Evolutionary conservation across 1,284 basidiomycete genomes (phyloP), one percentile per base, ranked within the genome.

Genomic region (Fomitopsis schrenkii): DNA sequence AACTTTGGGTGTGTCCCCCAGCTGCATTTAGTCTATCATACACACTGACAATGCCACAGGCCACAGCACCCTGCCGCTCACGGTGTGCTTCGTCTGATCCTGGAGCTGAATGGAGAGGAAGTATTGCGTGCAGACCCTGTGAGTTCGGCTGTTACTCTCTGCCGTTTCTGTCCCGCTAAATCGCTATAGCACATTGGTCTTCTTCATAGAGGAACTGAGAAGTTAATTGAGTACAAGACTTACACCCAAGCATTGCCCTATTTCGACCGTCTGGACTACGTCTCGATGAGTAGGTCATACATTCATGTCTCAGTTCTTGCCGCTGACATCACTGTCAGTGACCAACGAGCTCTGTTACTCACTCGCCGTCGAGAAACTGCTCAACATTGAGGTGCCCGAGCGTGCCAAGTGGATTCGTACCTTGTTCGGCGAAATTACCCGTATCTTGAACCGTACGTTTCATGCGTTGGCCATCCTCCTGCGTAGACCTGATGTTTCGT

Each of bases 381-480:
- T 99, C 70, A 99, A 99, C 78, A 97, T 99, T 67, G 90, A 98
- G 72, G 95, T 98, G 1, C 97, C 97, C n/a, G 96, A 97, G 70
- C 90, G 97, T 61, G 97, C 97, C 28, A 95, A 98, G 78, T 99
- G 97, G 97, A 97, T 99, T 71, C 90, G 97, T 61, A 98, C 96
- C 2, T 70, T 99, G 71, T 98, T 97, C 75, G 96, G 95, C 66
- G 97, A 99, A 80, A 91, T 99, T 66, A 99, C 97, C 8, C 91
- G 97, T 69, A 84, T 98, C 67, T 83, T 98, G 64, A 98, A 98
- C 83, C 97, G 89, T 91, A 65, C 59, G 87, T 80, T 35, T 56
- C 10, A 52, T 38, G 46, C 8, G 38, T 28, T n/a, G 50, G 59
- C 59, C 40, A 53, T 22, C 55, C 42, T 42, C 19, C 36, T 46